phyloP scores from a whole-genome alignment of 2,329 filamentous ascomycete species.

The Seiridium unicorne region DNA sequence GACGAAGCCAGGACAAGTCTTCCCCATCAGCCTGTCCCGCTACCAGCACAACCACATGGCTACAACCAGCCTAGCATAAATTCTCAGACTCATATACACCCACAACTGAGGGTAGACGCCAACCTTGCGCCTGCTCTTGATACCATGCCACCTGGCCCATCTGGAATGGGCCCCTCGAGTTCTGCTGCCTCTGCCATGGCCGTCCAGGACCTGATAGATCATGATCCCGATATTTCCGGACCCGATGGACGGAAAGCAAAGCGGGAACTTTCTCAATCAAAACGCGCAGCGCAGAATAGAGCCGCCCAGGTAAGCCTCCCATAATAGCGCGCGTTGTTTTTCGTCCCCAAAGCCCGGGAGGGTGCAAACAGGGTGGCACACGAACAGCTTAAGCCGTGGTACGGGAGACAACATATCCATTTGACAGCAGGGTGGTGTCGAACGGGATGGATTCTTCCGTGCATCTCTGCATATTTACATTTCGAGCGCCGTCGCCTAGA shows the following conservation, averaged over 20 bases:
- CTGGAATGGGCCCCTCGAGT: conserved; percentile 22
- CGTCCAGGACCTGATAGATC: conserved; percentile 27
- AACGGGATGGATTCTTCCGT: no score
- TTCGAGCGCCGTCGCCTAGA: no score
- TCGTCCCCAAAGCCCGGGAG: neutral
- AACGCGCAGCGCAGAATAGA: conserved; percentile 93
- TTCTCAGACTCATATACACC: conserved; percentile 23
- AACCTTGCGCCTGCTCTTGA: conserved; percentile 19
- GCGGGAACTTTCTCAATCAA: conserved; percentile 89
- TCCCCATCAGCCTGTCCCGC: conserved; percentile 18
- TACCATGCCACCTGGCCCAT: conserved; percentile 31
- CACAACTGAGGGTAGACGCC: conserved; percentile 23
- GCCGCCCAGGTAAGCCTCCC: conserved; percentile 79
- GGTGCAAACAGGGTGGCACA: no score
- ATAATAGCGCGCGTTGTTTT: neutral
- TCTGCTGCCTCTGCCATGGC: conserved; percentile 21
- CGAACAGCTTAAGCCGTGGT: no score
- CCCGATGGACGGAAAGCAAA: conserved; percentile 73
- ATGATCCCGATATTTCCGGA: conserved; percentile 24
- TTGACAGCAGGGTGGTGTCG: no score
- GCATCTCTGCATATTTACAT: no score
- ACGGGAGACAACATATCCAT: no score
- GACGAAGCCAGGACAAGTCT: conserved; percentile 16
- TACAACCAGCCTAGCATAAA: conserved; percentile 20
- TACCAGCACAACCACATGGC: conserved; percentile 23